phyloP scores from a whole-genome alignment of 345 rosid species.

The Heritiera littoralis region DNA sequence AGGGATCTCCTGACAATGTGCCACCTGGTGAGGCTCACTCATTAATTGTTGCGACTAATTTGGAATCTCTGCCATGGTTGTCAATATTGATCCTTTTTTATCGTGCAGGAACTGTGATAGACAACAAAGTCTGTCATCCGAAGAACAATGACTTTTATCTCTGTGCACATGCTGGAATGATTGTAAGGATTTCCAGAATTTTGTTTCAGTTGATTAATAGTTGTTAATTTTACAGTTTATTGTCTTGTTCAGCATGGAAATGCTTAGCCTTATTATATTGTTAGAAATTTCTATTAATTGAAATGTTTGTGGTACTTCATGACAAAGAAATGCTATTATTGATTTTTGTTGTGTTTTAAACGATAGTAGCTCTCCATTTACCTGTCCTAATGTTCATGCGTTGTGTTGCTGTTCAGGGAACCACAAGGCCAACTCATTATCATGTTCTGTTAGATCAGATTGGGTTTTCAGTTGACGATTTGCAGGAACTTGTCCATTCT shows the following conservation, averaged over 20 bases:
- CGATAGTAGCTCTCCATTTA: neutral
- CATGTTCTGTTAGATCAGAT: slow-evolving; percentile 68
- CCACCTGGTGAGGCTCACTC: slow-evolving; percentile 62
- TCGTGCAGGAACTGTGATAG: slow-evolving; percentile 43
- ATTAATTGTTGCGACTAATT: neutral
- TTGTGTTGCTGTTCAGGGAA: slow-evolving; percentile 44
- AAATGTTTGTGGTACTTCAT: neutral
- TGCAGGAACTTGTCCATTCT: slow-evolving; percentile 75
- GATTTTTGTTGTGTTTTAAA: neutral
- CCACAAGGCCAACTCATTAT: slow-evolving; percentile 77
- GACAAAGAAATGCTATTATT: neutral
- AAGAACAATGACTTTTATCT: slow-evolving; percentile 43
- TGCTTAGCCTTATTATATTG: neutral
- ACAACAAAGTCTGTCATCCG: slow-evolving; percentile 44
- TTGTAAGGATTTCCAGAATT: slow-evolving; percentile 27
- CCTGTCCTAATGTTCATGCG: neutral
- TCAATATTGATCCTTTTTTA: neutral
- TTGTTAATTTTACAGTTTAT: neutral
- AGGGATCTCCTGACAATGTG: slow-evolving; percentile 67
- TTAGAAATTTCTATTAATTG: neutral
- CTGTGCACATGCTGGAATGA: slow-evolving; percentile 53
- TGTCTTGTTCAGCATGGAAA: neutral
- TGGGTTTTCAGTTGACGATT: slow-evolving; percentile 65
- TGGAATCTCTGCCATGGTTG: neutral
- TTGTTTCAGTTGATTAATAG: neutral